Conservation (phyloP, 257 asterid species). For the Jacaranda copaia region DNA sequence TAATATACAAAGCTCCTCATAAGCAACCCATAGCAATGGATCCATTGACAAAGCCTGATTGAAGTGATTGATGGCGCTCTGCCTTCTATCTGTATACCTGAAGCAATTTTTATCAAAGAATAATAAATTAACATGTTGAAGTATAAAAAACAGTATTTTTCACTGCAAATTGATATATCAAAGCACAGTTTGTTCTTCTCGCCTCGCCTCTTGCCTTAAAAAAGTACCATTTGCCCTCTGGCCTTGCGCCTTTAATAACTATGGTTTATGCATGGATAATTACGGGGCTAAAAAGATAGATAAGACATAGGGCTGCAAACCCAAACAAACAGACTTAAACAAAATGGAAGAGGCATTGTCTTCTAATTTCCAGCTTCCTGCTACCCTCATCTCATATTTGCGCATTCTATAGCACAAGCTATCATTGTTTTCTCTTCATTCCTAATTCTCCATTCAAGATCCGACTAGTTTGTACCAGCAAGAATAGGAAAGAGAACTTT, state of each 20-base stretch:
- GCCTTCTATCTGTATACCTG: conserved; percentile 94
- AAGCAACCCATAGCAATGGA: conserved; percentile 96
- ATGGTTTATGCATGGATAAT: not conserved
- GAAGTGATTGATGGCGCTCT: conserved; percentile 86
- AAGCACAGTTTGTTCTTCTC: conserved; percentile 9
- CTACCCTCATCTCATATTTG: conserved; percentile 3
- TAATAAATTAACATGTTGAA: conserved; percentile 29
- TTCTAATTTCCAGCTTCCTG: conserved; percentile 4
- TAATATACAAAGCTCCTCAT: conserved; percentile 92
- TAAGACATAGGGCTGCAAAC: not conserved
- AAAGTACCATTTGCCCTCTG: too few species aligned
- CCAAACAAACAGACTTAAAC: conserved; percentile 15
- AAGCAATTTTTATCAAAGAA: conserved; percentile 35
- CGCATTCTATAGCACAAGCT: conserved; percentile 23
- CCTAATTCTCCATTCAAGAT: not conserved
- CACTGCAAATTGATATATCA: conserved; percentile 18
- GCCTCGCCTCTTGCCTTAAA: too few species aligned
- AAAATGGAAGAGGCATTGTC: not conserved
- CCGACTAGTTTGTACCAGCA: conserved; percentile 21
- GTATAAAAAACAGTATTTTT: conserved; percentile 24
- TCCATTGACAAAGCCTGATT: conserved; percentile 91
- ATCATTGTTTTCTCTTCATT: not conserved
- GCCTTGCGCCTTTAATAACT: too few species aligned
- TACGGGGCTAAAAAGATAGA: not conserved
- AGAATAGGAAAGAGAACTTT: conserved; percentile 5